A percentile compares a stretch with the other conserved stretches of the same genome.
Evolutionary conservation across 2,329 filamentous ascomycete species (phyloP).

Genomic region (Pseudogymnoascus sp.): DNA sequence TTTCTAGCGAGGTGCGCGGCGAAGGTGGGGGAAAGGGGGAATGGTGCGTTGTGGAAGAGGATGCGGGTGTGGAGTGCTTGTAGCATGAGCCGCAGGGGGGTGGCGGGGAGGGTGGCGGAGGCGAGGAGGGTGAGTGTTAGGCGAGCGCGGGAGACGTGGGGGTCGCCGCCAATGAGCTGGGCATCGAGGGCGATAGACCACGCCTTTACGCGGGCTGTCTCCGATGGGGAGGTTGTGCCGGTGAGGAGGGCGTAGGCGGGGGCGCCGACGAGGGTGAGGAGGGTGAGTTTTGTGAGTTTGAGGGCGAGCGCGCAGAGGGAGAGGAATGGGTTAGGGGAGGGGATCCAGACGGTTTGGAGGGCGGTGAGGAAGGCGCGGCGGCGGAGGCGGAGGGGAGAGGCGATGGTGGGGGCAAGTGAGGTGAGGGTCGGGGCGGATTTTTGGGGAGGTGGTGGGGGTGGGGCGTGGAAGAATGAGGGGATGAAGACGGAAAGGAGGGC

Average conservation of each 20-base stretch:
- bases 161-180: slow-evolving; percentile 82
- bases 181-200: slow-evolving; percentile 93
- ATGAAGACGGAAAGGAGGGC: slow-evolving; percentile 47
- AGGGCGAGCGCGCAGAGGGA: slow-evolving; percentile 73
- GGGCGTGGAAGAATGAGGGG: slow-evolving; percentile 41
- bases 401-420: slow-evolving; percentile 57
- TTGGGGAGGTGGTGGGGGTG: slow-evolving; percentile 29
- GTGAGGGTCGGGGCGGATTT: slow-evolving; percentile 46
- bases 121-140: slow-evolving; percentile 80
- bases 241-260: slow-evolving; percentile 71
- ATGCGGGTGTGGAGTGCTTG: slow-evolving; percentile 89
- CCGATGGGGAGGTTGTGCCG: slow-evolving; percentile 74
- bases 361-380: slow-evolving; percentile 88
- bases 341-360: slow-evolving; percentile 87
- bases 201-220: slow-evolving; percentile 77
- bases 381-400: slow-evolving; percentile 76
- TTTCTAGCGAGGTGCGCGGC: slow-evolving; percentile 66
- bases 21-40: slow-evolving; percentile 59
- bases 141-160: slow-evolving; percentile 80
- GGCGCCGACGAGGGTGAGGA: slow-evolving; percentile 69
- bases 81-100: slow-evolving; percentile 76
- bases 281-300: slow-evolving; percentile 74
- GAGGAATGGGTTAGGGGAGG: slow-evolving; percentile 75
- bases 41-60: slow-evolving; percentile 60
- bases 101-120: slow-evolving; percentile 77